Evolutionary conservation across 345 rosid genomes (phyloP).

Genomic region (Eucalyptus regnans): DNA sequence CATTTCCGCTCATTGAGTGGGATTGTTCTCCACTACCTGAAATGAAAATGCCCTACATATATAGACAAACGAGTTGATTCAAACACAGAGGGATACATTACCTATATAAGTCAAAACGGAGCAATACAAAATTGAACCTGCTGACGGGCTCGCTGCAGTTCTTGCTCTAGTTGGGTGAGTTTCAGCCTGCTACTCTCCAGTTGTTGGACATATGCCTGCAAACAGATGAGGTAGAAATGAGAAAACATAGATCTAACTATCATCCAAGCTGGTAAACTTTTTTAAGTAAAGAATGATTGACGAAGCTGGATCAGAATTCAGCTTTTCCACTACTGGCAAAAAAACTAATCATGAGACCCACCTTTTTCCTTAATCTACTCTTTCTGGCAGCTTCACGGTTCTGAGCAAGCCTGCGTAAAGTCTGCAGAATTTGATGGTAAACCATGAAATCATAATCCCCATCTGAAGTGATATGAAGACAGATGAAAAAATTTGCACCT

Average conservation of each 20-base stretch:
- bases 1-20: constrained; percentile 86
- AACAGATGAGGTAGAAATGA: not conserved
- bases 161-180: constrained; percentile 73
- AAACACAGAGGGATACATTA: not conserved
- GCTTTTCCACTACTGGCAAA: not conserved
- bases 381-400: constrained; percentile 99
- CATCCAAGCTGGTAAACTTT: not conserved
- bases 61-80: not conserved
- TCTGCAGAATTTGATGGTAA: constrained; percentile 24
- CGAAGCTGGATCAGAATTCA: not conserved
- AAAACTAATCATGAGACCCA: constrained; percentile 2
- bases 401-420: constrained; percentile 91
- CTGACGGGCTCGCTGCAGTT: constrained; percentile 71
- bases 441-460: not conserved
- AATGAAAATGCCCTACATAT: constrained; percentile 56
- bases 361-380: constrained; percentile 92
- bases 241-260: not conserved
- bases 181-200: constrained; percentile 65
- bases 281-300: not conserved
- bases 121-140: constrained; percentile 30
- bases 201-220: constrained; percentile 89
- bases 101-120: not conserved
- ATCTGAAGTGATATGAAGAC: not conserved
- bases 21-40: constrained; percentile 88
- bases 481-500: constrained; percentile 24